Conservation (phyloP, 1,284 basidiomycete genomes). For the Flammula alnicola region DNA sequence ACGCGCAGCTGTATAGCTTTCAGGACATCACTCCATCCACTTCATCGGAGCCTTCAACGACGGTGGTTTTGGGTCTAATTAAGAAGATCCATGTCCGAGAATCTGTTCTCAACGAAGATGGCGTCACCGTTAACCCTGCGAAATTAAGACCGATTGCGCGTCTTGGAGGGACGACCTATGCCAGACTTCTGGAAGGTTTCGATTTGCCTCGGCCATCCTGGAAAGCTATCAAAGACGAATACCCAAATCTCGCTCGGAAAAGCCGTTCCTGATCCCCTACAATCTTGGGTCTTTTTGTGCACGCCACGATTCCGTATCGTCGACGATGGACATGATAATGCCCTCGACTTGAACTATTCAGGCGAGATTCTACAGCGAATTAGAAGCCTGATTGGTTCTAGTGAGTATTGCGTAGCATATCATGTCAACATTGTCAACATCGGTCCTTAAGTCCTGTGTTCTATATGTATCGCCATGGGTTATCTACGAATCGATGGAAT, state of each 20-base stretch:
- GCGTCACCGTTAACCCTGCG: conserved; percentile 57
- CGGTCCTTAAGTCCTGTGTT: background rate
- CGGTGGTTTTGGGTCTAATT: conserved; percentile 68
- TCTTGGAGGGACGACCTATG: conserved; percentile 67
- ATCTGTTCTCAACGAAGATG: conserved; percentile 53
- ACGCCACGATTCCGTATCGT: background rate
- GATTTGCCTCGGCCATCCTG: conserved; percentile 62
- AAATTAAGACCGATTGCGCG: conserved; percentile 67
- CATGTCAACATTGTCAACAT: conserved; percentile 2
- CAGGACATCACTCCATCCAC: conserved; percentile 55
- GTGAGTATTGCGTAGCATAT: conserved; percentile 4
- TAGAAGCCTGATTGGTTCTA: conserved; percentile 1
- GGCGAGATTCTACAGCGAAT: conserved; percentile 6
- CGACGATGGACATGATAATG: conserved; percentile 9
- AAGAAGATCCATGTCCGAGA: conserved; percentile 65
- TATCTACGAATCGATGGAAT: conserved; percentile 18
- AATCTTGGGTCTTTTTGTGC: background rate
- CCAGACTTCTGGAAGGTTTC: conserved; percentile 57
- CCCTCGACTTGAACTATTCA: conserved; percentile 4
- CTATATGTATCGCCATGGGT: background rate
- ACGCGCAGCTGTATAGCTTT: conserved; percentile 52
- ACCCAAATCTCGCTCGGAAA: conserved; percentile 20
- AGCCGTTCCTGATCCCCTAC: background rate
- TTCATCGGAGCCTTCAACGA: conserved; percentile 50
- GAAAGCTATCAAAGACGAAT: conserved; percentile 41